A percentile compares a stretch with the other conserved stretches of the same genome.
phyloP scores from a whole-genome alignment of 257 asterid species.

The Nicotiana benthamiana region DNA sequence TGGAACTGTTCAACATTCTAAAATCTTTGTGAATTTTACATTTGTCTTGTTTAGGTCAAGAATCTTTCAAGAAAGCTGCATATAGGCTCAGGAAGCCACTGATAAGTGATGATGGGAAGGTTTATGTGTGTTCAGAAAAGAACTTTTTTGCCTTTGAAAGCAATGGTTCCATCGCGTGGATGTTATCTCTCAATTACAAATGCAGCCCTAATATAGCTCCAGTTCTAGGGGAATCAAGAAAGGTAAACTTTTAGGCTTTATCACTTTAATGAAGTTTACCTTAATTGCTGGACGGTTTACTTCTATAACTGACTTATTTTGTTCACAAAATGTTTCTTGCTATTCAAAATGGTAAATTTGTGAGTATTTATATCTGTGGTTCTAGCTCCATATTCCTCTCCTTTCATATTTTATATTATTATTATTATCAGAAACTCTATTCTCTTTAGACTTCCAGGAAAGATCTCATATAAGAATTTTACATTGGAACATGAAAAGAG shows the following conservation, averaged over 20 bases:
- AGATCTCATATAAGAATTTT: no score
- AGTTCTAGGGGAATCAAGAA: constrained; percentile 61
- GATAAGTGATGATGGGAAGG: constrained; percentile 66
- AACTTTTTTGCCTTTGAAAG: constrained; percentile 57
- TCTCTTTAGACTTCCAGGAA: no score
- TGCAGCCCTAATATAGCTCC: constrained; percentile 60
- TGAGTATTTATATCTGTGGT: no score
- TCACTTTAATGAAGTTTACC: neutral
- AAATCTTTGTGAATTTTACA: neutral
- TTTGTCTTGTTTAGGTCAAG: constrained; percentile 30
- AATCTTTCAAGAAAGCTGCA: constrained; percentile 22
- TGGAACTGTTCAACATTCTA: neutral
- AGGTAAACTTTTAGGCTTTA: constrained; percentile 33
- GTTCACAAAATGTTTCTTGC: no score
- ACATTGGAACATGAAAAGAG: no score
- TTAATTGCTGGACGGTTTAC: neutral
- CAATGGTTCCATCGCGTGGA: constrained; percentile 81
- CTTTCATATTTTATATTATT: no score
- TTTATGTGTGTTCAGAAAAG: constrained; percentile 55
- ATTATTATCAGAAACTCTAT: no score
- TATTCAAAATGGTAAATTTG: no score
- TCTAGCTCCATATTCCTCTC: no score
- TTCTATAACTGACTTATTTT: neutral
- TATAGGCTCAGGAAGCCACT: constrained; percentile 44
- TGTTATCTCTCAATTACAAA: constrained; percentile 37